Evolutionary conservation across 2,329 filamentous ascomycete genomes (phyloP).

Genomic region (Microcyclospora pomicola): DNA sequence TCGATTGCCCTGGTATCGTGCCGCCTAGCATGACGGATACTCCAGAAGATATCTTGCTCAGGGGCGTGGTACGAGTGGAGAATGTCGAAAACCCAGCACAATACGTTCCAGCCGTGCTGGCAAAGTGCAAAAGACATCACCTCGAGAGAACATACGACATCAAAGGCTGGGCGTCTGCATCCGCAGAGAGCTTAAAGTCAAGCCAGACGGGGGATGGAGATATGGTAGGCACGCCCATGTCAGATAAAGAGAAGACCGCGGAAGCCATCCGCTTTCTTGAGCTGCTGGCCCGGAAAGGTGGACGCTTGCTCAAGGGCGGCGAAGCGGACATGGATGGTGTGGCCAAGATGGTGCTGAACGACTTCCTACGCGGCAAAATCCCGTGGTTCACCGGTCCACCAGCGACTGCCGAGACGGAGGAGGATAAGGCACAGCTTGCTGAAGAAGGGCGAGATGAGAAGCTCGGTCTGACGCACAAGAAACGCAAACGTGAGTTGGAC

Average conservation of each 20-base stretch:
- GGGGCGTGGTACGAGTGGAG: slow-evolving; percentile 85
- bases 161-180: slow-evolving; percentile 44
- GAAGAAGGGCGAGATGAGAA: slow-evolving; percentile 58
- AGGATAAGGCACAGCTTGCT: slow-evolving; percentile 23
- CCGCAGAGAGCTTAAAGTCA: background rate
- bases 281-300: slow-evolving; percentile 71
- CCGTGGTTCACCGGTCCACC: slow-evolving; percentile 90
- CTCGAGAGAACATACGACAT: slow-evolving; percentile 88
- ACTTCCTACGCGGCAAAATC: slow-evolving; percentile 88
- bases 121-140: slow-evolving; percentile 70
- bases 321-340: slow-evolving; percentile 90
- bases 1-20: slow-evolving; percentile 93
- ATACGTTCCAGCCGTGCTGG: slow-evolving; percentile 75
- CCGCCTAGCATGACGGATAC: slow-evolving; percentile 75
- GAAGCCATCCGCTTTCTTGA: slow-evolving; percentile 75
- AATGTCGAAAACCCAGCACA: slow-evolving; percentile 95
- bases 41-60: slow-evolving; percentile 73
- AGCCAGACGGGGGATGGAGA: background rate
- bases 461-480: slow-evolving; percentile 69
- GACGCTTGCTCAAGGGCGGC: slow-evolving; percentile 76
- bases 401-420: slow-evolving; percentile 31
- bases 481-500: slow-evolving; percentile 50
- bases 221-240: slow-evolving; percentile 4
- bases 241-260: slow-evolving; percentile 24
- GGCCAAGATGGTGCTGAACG: slow-evolving; percentile 92